Percentiles rank a stretch among this genome's conserved stretches.
Evolutionary conservation across 176 grass and related monocot genomes (phyloP).

Genomic region (Eragrostis curvula): DNA sequence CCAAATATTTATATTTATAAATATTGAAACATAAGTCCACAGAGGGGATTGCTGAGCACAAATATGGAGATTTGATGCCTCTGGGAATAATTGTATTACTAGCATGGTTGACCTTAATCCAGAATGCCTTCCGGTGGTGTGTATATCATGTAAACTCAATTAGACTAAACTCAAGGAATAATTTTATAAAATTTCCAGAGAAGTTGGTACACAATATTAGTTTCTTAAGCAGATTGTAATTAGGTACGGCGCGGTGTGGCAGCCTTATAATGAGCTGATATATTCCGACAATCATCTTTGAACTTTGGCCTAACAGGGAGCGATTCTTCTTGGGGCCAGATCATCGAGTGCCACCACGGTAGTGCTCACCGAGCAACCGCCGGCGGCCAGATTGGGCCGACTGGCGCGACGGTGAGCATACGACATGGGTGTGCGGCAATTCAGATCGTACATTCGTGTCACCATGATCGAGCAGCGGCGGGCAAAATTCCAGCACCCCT

Average conservation of each 20-base stretch:
- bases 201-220: background rate
- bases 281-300: slow-evolving; percentile 13
- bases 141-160: background rate
- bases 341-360: too few species aligned
- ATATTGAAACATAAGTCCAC: too few species aligned
- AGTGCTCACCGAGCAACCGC: too few species aligned
- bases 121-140: background rate
- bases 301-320: slow-evolving; percentile 31
- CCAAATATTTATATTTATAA: too few species aligned
- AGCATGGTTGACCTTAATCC: too few species aligned
- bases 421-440: too few species aligned
- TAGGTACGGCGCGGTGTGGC: slow-evolving; percentile 13
- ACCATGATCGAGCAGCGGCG: too few species aligned
- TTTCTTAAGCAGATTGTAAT: background rate
- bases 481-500: too few species aligned
- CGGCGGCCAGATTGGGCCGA: too few species aligned
- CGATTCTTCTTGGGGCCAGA: too few species aligned
- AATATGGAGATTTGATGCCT: background rate
- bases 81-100: background rate
- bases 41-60: background rate
- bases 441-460: too few species aligned
- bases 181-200: background rate
- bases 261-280: slow-evolving; percentile 13
- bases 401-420: too few species aligned
- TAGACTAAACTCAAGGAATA: background rate